Percentiles rank a stretch among this genome's conserved stretches.
phyloP scores from a whole-genome alignment of 2,329 filamentous ascomycete genomes.

The Trichothecium roseum region DNA sequence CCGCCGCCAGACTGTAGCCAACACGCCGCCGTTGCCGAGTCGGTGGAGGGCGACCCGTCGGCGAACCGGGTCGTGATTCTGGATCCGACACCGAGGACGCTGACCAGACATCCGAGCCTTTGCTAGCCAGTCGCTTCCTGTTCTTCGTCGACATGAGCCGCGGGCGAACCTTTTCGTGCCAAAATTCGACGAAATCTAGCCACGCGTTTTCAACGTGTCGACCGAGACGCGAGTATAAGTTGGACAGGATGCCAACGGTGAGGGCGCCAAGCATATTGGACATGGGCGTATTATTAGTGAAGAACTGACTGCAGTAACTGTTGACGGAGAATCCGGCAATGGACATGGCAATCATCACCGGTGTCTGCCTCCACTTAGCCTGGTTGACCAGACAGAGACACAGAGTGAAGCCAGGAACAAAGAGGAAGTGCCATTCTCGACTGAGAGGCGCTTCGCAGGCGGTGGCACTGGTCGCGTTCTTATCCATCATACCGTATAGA shows the following conservation, averaged over 20 bases:
- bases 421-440: conserved; percentile 49
- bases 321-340: conserved; percentile 67
- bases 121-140: conserved; percentile 10
- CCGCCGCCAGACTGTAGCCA: conserved; percentile 71
- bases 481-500: conserved; percentile 54
- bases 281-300: conserved; percentile 61
- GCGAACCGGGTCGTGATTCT: conserved; percentile 17
- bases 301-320: conserved; percentile 58
- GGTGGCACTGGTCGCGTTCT: conserved; percentile 34
- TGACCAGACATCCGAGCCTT: conserved; percentile 19
- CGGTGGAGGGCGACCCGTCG: conserved; percentile 11
- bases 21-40: conserved; percentile 29
- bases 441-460: conserved; percentile 34
- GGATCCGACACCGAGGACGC: conserved; percentile 21
- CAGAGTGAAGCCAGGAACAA: conserved; percentile 64
- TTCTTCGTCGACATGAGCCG: conserved; percentile 14
- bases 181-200: conserved; percentile 36
- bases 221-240: conserved; percentile 64
- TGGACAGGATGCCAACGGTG: conserved; percentile 66
- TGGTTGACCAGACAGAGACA: conserved; percentile 73
- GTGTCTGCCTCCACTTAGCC: conserved; percentile 68
- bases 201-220: conserved; percentile 44
- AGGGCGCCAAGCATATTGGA: conserved; percentile 70
- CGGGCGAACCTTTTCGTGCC: conserved; percentile 33
- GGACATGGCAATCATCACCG: conserved; percentile 65